A percentile compares a stretch with the other conserved stretches of the same genome.
Conservation (phyloP, 164 flowering plant species). For the Taxillus chinensis region DNA sequence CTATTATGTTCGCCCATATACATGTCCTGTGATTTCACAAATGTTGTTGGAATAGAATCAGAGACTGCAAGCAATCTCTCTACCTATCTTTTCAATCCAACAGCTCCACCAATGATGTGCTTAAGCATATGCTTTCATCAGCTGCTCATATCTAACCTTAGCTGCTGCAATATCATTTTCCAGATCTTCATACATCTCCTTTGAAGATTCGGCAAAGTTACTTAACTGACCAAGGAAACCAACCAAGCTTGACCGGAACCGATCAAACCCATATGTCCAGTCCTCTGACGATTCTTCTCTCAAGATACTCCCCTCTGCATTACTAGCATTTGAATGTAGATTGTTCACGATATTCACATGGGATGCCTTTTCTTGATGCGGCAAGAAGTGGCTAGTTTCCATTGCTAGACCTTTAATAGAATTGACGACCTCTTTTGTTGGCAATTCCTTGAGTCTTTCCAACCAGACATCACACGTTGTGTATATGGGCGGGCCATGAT, state of each 20-base stretch:
- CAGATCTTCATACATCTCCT: conserved; percentile 48
- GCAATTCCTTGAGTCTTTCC: conserved; percentile 36
- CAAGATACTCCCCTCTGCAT: conserved; percentile 16
- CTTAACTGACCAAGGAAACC: conserved; percentile 46
- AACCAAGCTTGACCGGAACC: conserved; percentile 43
- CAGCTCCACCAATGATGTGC: no score
- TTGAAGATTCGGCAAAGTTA: conserved; percentile 47
- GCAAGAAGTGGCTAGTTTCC: conserved; percentile 46
- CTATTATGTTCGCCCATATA: no score
- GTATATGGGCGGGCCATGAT: conserved; percentile 68
- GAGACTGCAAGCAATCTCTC: no score
- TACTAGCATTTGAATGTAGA: conserved; percentile 8
- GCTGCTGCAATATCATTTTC: conserved; percentile 31
- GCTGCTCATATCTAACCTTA: conserved; percentile 21
- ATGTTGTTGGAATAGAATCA: no score
- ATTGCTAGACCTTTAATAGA: conserved; percentile 47
- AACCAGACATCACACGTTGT: conserved; percentile 64
- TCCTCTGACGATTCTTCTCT: conserved; percentile 34
- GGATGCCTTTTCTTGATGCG: conserved; percentile 53
- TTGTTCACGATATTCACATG: conserved; percentile 27
- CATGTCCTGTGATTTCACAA: no score
- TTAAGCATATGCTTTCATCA: not conserved
- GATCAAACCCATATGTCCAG: conserved; percentile 39
- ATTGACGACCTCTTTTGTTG: conserved; percentile 39
- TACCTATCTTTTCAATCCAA: no score